These are phyloP conservation scores for Yamadazyma oceani DNA, from an alignment of 1,139 yeast genomes.

Conservation along the genomic window DNA sequence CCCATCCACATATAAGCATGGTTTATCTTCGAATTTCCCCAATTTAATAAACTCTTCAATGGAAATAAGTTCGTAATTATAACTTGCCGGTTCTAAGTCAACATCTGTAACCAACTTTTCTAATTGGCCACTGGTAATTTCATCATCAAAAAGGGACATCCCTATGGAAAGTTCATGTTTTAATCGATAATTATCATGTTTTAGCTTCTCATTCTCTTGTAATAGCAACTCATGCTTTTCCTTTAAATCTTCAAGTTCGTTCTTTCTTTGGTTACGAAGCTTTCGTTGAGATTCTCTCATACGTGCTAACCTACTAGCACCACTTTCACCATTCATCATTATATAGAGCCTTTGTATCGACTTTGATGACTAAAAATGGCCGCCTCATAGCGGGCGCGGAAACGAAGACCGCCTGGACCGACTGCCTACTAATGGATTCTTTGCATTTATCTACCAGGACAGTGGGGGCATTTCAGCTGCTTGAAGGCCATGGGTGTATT, in stretches of 20 bases:
- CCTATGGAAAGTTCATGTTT: constrained; percentile 4
- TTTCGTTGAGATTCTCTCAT: constrained; percentile 11
- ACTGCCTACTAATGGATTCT: no score
- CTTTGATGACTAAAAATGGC: no score
- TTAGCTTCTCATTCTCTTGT: constrained; percentile 4
- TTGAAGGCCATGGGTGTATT: no score
- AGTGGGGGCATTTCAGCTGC: no score
- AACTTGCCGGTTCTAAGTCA: constrained; percentile 1
- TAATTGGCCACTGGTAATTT: constrained; percentile 11
- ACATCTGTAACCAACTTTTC: constrained; percentile 5
- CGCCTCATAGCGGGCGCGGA: no score
- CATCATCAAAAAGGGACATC: constrained; percentile 8
- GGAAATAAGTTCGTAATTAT: constrained; percentile 2
- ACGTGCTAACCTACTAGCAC: constrained; percentile 4
- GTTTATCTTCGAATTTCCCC: neutral
- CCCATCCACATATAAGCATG: constrained; percentile 2
- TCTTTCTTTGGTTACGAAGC: constrained; percentile 9
- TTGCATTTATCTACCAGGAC: no score
- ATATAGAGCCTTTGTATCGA: no score
- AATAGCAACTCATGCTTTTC: constrained; percentile 2
- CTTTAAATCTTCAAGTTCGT: constrained; percentile 6
- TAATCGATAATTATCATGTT: neutral
- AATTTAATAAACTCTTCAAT: constrained; percentile 4
- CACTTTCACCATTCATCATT: neutral
- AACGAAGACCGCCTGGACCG: no score